These are phyloP conservation scores for Mortierella hygrophila DNA, from an alignment of 192 early-diverging fungal species.

Conservation along the genomic window DNA sequence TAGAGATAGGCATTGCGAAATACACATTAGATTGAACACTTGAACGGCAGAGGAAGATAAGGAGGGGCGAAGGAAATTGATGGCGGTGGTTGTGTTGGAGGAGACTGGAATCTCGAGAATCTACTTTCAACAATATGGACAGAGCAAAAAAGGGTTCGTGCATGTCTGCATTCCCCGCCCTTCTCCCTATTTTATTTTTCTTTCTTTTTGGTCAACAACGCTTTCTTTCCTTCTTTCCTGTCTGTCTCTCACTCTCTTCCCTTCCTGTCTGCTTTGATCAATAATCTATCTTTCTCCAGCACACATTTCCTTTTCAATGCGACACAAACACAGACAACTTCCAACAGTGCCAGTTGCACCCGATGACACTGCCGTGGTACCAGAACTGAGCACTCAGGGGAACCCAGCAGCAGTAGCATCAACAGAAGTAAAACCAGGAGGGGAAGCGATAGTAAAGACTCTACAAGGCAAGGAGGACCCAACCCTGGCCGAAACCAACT, in stretches of 20 bases:
- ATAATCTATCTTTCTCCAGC: background rate
- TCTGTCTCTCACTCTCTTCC: background rate
- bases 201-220: too few relatives aligned
- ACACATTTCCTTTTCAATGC: background rate
- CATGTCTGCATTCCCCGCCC: background rate
- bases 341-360: background rate
- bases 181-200: background rate
- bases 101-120: slow-evolving; percentile 1
- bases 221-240: background rate
- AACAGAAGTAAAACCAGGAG: background rate
- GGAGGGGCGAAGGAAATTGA: background rate
- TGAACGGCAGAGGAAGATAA: too few relatives aligned
- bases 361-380: background rate
- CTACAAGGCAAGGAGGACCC: slow-evolving; percentile 31
- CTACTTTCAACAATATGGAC: background rate
- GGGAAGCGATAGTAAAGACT: background rate
- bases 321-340: background rate
- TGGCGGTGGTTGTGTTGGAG: background rate
- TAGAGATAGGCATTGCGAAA: too few relatives aligned
- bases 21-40: too few relatives aligned
- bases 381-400: background rate
- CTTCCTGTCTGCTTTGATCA: background rate
- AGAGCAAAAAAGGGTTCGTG: too few relatives aligned
- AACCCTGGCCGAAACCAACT: background rate
- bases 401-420: background rate